Evolutionary conservation across 441 rosid species (phyloP).

Genomic region (Sinapis alba): DNA sequence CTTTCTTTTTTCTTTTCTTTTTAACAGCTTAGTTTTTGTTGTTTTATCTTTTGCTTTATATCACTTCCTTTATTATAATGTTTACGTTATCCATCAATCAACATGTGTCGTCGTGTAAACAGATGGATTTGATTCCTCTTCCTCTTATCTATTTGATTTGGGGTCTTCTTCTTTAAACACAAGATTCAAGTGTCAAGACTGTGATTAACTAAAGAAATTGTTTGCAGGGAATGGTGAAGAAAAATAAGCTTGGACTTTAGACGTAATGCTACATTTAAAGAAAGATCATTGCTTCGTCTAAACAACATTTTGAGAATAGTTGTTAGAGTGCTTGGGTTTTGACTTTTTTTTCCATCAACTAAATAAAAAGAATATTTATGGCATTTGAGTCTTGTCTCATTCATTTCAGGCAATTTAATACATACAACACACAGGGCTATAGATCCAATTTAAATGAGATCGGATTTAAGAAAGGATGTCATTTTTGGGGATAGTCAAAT

Average conservation of each 20-base stretch:
- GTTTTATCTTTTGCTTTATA: slow-evolving; percentile 6
- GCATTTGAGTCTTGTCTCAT: slow-evolving; percentile 22
- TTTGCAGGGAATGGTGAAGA: background rate
- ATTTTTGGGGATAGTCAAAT: background rate
- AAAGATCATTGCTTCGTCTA: background rate
- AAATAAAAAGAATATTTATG: background rate
- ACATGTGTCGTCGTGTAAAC: slow-evolving; percentile 28
- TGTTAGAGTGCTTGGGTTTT: slow-evolving; percentile 16
- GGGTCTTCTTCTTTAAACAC: slow-evolving; percentile 1
- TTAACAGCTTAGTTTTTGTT: background rate
- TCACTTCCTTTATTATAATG: slow-evolving; percentile 9
- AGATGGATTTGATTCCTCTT: slow-evolving; percentile 2
- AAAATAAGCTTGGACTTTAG: background rate
- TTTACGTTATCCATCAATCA: slow-evolving; percentile 22
- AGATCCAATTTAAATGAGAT: background rate
- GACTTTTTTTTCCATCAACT: slow-evolving; percentile 9
- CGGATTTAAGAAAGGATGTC: background rate
- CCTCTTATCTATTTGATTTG: background rate
- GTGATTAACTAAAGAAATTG: background rate
- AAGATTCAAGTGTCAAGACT: slow-evolving; percentile 9
- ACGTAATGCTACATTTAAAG: background rate
- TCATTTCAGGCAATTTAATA: background rate
- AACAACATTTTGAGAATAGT: background rate
- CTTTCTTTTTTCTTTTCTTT: background rate
- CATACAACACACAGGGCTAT: background rate